Conservation (phyloP, 495 filamentous ascomycete genomes). For the Neurospora sp. region DNA sequence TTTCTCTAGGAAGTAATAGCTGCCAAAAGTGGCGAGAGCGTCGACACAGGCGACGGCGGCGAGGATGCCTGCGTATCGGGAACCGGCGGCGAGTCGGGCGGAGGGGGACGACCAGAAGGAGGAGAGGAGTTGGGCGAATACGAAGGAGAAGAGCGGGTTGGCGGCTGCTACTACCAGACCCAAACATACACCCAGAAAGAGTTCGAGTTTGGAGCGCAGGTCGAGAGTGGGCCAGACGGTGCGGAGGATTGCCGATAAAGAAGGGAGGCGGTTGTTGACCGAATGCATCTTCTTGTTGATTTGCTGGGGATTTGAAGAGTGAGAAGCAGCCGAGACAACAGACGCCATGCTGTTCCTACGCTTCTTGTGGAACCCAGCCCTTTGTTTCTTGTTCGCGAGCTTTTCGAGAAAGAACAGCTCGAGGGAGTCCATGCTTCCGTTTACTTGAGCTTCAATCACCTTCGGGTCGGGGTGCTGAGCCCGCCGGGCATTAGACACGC, state of each 20-base stretch:
- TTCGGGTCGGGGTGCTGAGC: not conserved
- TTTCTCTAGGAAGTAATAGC: constrained; percentile 60
- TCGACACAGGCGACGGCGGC: constrained; percentile 60
- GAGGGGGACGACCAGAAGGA: constrained; percentile 50
- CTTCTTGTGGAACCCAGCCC: not conserved
- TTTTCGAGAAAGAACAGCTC: constrained; percentile 20
- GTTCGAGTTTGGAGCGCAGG: constrained; percentile 36
- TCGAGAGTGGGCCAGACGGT: constrained; percentile 65
- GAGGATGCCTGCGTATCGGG: constrained; percentile 60
- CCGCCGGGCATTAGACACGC: constrained; percentile 5
- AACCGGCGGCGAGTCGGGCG: constrained; percentile 34
- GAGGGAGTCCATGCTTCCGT: constrained; percentile 14
- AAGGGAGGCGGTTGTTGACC: constrained; percentile 12
- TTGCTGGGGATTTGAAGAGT: not conserved
- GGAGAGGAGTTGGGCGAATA: constrained; percentile 63
- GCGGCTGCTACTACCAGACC: constrained; percentile 56
- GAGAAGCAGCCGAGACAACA: not conserved
- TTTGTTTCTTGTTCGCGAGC: constrained; percentile 8
- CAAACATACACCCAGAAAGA: constrained; percentile 51
- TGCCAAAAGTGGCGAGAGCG: constrained; percentile 50
- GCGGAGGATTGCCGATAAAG: constrained; percentile 51
- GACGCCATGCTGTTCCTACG: not conserved
- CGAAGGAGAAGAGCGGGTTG: constrained; percentile 68
- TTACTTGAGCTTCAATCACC: not conserved
- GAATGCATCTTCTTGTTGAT: constrained; percentile 3